Percentiles rank a stretch among this genome's conserved stretches.
Evolutionary conservation across 495 filamentous ascomycete species (phyloP).

Genomic region (Xylaria longipes): DNA sequence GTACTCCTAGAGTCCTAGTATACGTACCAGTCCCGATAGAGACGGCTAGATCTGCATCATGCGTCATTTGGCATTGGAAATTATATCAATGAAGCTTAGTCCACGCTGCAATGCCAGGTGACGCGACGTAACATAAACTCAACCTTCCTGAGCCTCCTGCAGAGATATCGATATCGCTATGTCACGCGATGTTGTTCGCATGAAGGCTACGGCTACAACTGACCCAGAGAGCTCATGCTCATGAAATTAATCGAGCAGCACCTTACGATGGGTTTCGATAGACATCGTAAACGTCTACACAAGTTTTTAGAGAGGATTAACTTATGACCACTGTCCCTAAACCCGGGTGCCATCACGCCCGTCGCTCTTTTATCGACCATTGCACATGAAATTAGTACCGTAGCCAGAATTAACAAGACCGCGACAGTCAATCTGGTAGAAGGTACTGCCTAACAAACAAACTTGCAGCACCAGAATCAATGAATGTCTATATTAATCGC

Average conservation of each 20-base stretch:
- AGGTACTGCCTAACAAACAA: neutral
- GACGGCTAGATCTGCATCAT: conserved; percentile 8
- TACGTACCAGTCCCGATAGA: neutral
- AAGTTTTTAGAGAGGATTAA: neutral
- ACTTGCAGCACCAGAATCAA: neutral
- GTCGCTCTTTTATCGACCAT: too few species aligned
- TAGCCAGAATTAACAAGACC: neutral
- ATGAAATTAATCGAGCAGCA: neutral
- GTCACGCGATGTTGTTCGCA: neutral
- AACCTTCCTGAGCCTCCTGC: neutral
- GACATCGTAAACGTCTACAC: neutral
- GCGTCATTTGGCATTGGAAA: conserved; percentile 19
- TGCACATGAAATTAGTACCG: neutral
- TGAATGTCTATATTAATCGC: neutral
- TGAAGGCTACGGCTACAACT: neutral
- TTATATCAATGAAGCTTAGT: neutral
- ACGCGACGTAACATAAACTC: neutral
- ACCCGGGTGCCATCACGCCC: neutral
- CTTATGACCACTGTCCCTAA: neutral
- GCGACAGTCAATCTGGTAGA: neutral
- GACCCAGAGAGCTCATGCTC: neutral
- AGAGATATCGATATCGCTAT: neutral
- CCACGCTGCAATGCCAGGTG: conserved; percentile 1
- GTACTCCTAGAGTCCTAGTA: neutral
- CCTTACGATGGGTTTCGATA: neutral